Conservation (phyloP, 1,284 basidiomycete genomes). For the Lentinus polychrous region DNA sequence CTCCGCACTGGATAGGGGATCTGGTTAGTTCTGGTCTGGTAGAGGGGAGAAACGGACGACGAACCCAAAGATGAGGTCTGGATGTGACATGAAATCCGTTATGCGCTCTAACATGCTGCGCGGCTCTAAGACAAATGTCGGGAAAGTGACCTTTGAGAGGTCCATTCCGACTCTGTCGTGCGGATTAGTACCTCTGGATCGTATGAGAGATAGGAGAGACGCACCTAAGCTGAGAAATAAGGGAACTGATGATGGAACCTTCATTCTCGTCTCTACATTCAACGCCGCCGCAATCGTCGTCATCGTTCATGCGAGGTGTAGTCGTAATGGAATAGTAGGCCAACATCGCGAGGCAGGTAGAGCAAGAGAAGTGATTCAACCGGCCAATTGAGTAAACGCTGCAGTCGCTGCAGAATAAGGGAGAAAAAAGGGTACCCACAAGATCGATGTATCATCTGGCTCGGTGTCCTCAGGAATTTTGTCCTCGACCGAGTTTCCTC, state of each 20-base stretch:
- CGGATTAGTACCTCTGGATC: background rate
- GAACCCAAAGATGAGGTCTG: conserved; percentile 94
- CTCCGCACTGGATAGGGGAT: conserved; percentile 50
- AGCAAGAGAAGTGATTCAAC: background rate
- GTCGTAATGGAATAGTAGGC: conserved; percentile 7
- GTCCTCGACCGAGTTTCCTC: conserved; percentile 53
- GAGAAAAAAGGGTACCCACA: conserved; percentile 45
- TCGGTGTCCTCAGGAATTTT: conserved; percentile 71
- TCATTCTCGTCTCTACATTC: conserved; percentile 65
- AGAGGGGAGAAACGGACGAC: conserved; percentile 27
- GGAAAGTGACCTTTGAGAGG: conserved; percentile 87
- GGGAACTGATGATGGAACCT: conserved; percentile 70
- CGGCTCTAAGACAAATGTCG: conserved; percentile 92
- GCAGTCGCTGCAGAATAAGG: background rate
- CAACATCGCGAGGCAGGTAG: conserved; percentile 18
- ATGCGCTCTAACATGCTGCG: conserved; percentile 93
- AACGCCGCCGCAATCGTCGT: conserved; percentile 17
- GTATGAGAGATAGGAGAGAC: conserved; percentile 12
- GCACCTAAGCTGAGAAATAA: conserved; percentile 83
- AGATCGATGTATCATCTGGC: conserved; percentile 77
- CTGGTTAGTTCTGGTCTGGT: conserved; percentile 14
- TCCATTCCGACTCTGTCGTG: conserved; percentile 84
- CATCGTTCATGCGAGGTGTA: conserved; percentile 14
- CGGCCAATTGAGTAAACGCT: background rate
- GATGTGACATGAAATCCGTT: conserved; percentile 99